phyloP scores from a whole-genome alignment of 805 yeast genomes.

The Sugiyamaella marilandica region DNA sequence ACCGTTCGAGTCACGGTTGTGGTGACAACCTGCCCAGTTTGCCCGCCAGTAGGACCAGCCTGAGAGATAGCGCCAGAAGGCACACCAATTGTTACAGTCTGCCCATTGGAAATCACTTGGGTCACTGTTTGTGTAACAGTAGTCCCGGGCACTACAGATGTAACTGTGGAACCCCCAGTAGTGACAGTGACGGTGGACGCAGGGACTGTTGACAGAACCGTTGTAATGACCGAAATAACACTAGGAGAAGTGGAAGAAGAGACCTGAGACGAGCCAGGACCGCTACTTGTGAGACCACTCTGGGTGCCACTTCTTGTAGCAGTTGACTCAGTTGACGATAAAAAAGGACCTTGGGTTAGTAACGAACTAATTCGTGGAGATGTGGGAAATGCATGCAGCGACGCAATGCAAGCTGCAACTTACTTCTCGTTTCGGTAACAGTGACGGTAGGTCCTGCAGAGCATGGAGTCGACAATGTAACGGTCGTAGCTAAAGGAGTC shows the following conservation, averaged over 20 bases:
- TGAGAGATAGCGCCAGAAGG: neutral
- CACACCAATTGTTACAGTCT: neutral
- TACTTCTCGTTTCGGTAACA: slow-evolving; percentile 11
- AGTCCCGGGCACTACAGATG: neutral
- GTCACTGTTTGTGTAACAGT: neutral
- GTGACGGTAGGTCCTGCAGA: slow-evolving; percentile 18
- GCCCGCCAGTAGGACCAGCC: neutral
- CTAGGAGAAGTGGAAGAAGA: slow-evolving; percentile 5
- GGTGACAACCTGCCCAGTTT: neutral
- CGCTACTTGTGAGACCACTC: slow-evolving; percentile 34
- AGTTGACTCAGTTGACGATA: slow-evolving; percentile 36
- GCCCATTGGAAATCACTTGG: neutral
- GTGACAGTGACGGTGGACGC: slow-evolving; percentile 2
- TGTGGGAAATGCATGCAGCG: neutral
- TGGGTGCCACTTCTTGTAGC: slow-evolving; percentile 34
- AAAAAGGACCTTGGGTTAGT: slow-evolving; percentile 27
- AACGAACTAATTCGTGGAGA: neutral
- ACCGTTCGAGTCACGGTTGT: neutral
- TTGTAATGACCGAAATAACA: neutral
- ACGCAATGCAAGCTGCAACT: neutral
- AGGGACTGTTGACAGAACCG: neutral
- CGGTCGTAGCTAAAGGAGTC: slow-evolving; percentile 5
- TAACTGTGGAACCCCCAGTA: neutral
- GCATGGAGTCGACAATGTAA: neutral
- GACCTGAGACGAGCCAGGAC: slow-evolving; percentile 26